Percentiles rank a stretch among this genome's conserved stretches.
phyloP scores from a whole-genome alignment of 2,329 filamentous ascomycete genomes.

The Lachnellula cervina region DNA sequence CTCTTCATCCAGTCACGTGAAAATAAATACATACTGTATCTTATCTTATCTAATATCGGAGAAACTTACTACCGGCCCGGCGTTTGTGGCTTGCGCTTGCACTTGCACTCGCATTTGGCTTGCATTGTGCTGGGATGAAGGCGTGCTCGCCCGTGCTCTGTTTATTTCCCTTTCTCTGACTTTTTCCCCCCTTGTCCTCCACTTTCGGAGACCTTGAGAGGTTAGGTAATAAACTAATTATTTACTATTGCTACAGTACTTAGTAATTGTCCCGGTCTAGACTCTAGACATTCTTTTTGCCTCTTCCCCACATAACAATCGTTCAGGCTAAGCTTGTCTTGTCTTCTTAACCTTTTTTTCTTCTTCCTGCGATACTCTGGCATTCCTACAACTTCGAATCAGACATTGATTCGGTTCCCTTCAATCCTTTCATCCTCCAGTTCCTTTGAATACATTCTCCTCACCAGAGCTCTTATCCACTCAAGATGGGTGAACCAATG shows the following conservation, averaged over 20 bases:
- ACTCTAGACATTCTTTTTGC: neutral
- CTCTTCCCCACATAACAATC: neutral
- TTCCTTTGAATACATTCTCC: too few species aligned
- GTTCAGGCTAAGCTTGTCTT: slow-evolving; percentile 12
- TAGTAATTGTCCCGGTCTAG: neutral
- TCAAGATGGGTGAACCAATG: slow-evolving; percentile 26
- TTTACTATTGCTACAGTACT: neutral
- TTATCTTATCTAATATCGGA: too few species aligned
- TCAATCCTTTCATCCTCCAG: neutral
- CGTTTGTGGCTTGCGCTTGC: too few species aligned
- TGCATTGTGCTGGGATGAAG: slow-evolving; percentile 9
- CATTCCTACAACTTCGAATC: neutral
- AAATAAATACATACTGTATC: too few species aligned
- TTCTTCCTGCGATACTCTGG: neutral
- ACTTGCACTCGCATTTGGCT: too few species aligned
- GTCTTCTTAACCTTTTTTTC: slow-evolving; percentile 8
- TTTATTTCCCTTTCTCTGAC: neutral
- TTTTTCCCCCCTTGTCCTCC: neutral
- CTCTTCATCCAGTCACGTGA: too few species aligned
- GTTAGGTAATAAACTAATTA: neutral
- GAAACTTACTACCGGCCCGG: too few species aligned
- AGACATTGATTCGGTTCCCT: neutral
- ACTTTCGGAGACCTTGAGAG: neutral
- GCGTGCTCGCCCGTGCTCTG: slow-evolving; percentile 17
- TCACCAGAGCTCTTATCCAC: neutral